Base-by-base conservation (phyloP, 768 basidiomycete genomes). In the Tulasnella sp. region DNA sequence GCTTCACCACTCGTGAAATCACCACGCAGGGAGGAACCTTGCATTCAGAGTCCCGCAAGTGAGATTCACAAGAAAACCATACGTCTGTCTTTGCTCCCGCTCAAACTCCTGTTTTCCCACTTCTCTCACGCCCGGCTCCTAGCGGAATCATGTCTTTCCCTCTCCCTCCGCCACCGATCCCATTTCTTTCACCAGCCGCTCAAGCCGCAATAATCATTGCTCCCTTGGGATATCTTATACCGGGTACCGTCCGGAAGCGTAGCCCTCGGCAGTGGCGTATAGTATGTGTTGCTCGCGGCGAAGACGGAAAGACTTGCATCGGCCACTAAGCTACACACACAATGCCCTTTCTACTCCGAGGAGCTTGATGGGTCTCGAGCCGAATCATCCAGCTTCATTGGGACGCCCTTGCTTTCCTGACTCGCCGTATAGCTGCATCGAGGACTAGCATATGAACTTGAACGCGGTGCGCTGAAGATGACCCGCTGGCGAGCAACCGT, bases 61-160 rank as follows among this genome's bases (percentile, higher is more conserved):
- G 69, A 44, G 52, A 42, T 32, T 70, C 69, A 32, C 47, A 70
- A 35, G 52, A 70, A 22, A 70, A 41, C 9, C 69, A 70, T 35
- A 70, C 52, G 14, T 44, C 69, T 7, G n/a, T 70, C 42, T 47
- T 70, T 36, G 37, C 47, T 9, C 69, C 69, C 8, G 71, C 36
- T 64, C 37, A 17, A 22, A 70, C 41, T 29, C 32, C 59, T 32
- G 34, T 35, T 11, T 35, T 70, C 44, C 42, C 59, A 12, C 40
- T 47, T 47, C 29, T 36, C 34, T 29, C 35, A 19, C 29, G n/a
- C 35, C 17, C 34, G 41, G 9, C 59, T 39, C 26, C 59, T 42
- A 29, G 19, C 1, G 44, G 40, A 35, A 47, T 22, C 22, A 36
- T 6, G 47, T 5, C 47, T 32, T 17, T 26, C 7, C 41, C 41